Evolutionary conservation across 768 basidiomycete genomes (phyloP).

Genomic region (Tulasnella sp.): DNA sequence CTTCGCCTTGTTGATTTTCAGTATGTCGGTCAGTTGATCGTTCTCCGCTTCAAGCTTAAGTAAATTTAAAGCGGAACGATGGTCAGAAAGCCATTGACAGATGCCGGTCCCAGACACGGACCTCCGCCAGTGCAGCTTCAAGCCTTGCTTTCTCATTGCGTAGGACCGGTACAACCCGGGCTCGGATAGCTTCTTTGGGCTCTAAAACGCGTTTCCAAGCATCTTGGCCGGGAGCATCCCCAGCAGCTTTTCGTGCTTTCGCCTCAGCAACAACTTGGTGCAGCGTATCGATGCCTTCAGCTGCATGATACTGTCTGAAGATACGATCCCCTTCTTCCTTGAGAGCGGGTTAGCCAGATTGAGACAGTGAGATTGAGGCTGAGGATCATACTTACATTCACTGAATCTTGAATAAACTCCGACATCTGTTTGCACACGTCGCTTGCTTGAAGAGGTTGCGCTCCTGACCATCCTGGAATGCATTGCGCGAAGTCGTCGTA

Average conservation of each 20-base stretch:
- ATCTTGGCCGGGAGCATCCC: slow-evolving; percentile 36
- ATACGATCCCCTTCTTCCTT: slow-evolving; percentile 3
- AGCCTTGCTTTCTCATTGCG: slow-evolving; percentile 33
- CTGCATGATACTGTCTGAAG: background rate
- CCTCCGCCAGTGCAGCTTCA: slow-evolving; percentile 29
- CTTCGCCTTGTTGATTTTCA: slow-evolving; percentile 38
- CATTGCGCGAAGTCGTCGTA: slow-evolving; percentile 6
- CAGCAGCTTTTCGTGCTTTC: slow-evolving; percentile 31
- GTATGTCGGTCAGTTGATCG: slow-evolving; percentile 32
- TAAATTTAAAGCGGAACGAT: background rate
- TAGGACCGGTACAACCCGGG: slow-evolving; percentile 51
- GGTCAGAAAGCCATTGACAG: background rate
- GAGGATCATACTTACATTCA: background rate
- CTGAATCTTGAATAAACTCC: background rate
- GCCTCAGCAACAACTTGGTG: background rate
- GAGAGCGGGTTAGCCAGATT: background rate
- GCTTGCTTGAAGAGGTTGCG: background rate
- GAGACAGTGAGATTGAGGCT: background rate
- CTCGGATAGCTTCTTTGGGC: slow-evolving; percentile 50
- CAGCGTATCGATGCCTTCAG: background rate
- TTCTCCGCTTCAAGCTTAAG: slow-evolving; percentile 51
- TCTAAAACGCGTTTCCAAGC: slow-evolving; percentile 54
- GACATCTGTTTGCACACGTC: background rate
- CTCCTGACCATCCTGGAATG: background rate
- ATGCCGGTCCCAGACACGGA: slow-evolving; percentile 1